phyloP scores from a whole-genome alignment of 306 rosid genomes.

The Cicer cuneatum region DNA sequence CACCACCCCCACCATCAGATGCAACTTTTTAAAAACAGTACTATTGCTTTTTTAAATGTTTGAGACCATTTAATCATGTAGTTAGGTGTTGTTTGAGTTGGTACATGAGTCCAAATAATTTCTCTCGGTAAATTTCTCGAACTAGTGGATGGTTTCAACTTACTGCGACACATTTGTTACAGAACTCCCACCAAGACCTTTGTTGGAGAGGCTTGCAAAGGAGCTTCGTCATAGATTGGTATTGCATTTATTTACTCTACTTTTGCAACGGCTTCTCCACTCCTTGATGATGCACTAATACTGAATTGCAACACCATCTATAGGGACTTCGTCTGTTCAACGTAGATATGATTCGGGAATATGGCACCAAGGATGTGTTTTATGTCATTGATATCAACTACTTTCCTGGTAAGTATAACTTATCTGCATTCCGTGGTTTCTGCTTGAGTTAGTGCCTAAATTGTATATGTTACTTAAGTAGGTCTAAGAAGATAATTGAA shows the following conservation, averaged over 20 bases:
- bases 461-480: not conserved
- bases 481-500: slow-evolving; percentile 1
- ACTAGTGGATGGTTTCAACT: slow-evolving; percentile 32
- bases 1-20: not conserved
- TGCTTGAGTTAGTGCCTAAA: not conserved
- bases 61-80: too few species aligned
- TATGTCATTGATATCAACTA: slow-evolving; percentile 65
- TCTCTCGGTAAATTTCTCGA: slow-evolving; percentile 6
- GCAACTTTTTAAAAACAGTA: not conserved
- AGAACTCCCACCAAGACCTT: slow-evolving; percentile 60
- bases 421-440: slow-evolving; percentile 23
- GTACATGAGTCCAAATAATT: not conserved
- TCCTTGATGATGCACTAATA: slow-evolving; percentile 32
- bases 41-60: too few species aligned
- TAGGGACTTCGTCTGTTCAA: slow-evolving; percentile 62
- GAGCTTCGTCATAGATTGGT: slow-evolving; percentile 61
- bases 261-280: slow-evolving; percentile 24
- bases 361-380: slow-evolving; percentile 62
- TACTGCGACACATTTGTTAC: slow-evolving; percentile 40
- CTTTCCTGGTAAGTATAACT: slow-evolving; percentile 57
- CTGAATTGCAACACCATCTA: slow-evolving; percentile 22
- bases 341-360: slow-evolving; percentile 63
- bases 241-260: not conserved
- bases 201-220: slow-evolving; percentile 59
- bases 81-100: too few species aligned